Evolutionary conservation across 2,329 filamentous ascomycete genomes (phyloP).

Genomic region (Metarhizium humberi): DNA sequence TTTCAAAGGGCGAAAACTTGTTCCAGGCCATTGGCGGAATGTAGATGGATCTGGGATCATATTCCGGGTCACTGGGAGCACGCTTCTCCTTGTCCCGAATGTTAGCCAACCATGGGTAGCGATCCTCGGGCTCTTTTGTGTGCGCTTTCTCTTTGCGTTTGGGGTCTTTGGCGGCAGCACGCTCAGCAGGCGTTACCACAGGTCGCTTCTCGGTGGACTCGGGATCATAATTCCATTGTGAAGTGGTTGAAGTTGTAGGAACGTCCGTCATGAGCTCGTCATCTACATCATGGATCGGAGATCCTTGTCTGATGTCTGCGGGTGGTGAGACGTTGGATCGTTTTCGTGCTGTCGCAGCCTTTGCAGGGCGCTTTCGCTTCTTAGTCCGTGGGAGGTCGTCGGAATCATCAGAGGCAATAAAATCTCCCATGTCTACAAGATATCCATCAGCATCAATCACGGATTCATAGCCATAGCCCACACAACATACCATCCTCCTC

Average conservation of each 20-base stretch:
- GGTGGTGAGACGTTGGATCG: constrained; percentile 44
- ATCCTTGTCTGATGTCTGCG: constrained; percentile 10
- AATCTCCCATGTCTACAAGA: constrained; percentile 71
- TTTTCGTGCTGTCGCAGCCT: constrained; percentile 49
- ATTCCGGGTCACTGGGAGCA: constrained; percentile 71
- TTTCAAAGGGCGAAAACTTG: constrained; percentile 89
- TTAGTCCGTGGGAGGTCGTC: constrained; percentile 47
- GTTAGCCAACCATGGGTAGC: constrained; percentile 86
- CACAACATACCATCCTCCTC: constrained; percentile 50
- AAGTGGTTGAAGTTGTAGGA: constrained; percentile 60
- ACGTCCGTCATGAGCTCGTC: constrained; percentile 47
- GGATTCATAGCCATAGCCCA: neutral
- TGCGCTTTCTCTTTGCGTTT: constrained; percentile 59
- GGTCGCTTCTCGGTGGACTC: constrained; percentile 29
- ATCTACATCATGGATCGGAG: constrained; percentile 40
- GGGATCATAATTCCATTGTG: constrained; percentile 67
- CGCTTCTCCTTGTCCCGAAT: constrained; percentile 78
- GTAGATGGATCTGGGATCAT: constrained; percentile 83
- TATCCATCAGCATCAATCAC: constrained; percentile 4
- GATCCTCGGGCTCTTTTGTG: constrained; percentile 70
- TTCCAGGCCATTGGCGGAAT: constrained; percentile 73
- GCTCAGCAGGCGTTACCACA: constrained; percentile 22
- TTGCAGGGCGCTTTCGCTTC: constrained; percentile 65
- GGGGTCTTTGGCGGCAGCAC: constrained; percentile 17
- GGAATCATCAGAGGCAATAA: constrained; percentile 79